Percentiles rank a stretch among this genome's conserved stretches.
Evolutionary conservation across 768 basidiomycete genomes (phyloP).

Genomic region (Tylopilus sp.): DNA sequence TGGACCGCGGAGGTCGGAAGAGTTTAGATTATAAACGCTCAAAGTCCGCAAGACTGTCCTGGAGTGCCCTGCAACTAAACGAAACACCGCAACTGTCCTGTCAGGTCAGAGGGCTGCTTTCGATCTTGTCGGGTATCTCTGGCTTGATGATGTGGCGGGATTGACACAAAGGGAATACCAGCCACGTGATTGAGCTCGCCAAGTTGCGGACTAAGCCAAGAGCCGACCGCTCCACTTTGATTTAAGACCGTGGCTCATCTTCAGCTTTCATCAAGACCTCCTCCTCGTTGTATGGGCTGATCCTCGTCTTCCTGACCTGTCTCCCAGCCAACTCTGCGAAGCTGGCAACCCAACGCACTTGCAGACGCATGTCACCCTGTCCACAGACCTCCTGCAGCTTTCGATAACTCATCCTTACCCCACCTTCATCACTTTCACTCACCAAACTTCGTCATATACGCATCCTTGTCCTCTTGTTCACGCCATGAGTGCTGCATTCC

Average conservation of each 20-base stretch:
- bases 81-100: too few relatives aligned
- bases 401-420: constrained; percentile 11
- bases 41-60: not conserved
- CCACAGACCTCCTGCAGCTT: not conserved
- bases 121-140: too few relatives aligned
- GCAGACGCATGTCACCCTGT: constrained; percentile 21
- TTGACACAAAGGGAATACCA: too few relatives aligned
- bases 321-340: constrained; percentile 1
- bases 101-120: too few relatives aligned
- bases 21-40: not conserved
- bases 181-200: constrained; percentile 1
- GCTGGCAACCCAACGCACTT: constrained; percentile 21
- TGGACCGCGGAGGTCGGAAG: not conserved
- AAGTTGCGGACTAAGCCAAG: constrained; percentile 1
- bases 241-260: not conserved
- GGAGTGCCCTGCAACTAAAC: too few relatives aligned
- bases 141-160: too few relatives aligned
- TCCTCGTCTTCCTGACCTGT: not conserved
- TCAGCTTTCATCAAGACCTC: not conserved
- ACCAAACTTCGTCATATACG: constrained; percentile 1
- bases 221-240: constrained; percentile 6
- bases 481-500: constrained; percentile 48
- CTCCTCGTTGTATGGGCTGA: constrained; percentile 16
- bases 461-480: not conserved
- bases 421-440: not conserved